Percentiles rank a stretch among this genome's conserved stretches.
Evolutionary conservation across 2,329 filamentous ascomycete species (phyloP).

Genomic region (Chaetomium sp.): DNA sequence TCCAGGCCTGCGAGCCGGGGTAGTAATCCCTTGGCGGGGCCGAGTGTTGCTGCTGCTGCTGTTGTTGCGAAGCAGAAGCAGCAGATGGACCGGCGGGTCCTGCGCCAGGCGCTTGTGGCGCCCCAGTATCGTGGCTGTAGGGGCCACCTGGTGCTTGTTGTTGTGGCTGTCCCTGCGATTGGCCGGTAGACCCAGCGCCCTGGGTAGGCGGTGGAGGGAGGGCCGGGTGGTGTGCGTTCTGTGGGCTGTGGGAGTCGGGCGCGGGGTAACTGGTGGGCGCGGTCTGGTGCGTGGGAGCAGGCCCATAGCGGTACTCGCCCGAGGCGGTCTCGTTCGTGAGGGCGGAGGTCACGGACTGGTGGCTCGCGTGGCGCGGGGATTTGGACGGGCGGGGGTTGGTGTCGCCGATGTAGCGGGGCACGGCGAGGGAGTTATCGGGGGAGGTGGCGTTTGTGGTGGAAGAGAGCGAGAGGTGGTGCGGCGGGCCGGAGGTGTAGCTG

Average conservation of each 20-base stretch:
- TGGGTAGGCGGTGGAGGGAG: conserved; percentile 2
- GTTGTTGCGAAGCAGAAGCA: no score
- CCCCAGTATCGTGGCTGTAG: no score
- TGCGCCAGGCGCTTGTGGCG: no score
- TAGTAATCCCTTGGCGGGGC: no score
- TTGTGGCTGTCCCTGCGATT: no score
- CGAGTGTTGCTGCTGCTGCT: no score
- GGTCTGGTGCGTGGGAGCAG: conserved; percentile 26
- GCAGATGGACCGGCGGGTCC: no score
- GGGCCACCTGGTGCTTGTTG: no score
- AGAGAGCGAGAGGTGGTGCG: conserved; percentile 43
- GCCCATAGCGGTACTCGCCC: conserved; percentile 52
- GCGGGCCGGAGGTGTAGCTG: conserved; percentile 44
- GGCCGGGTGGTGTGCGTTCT: conserved; percentile 26
- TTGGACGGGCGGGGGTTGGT: conserved; percentile 48
- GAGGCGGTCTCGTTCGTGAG: conserved; percentile 43
- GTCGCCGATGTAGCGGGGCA: conserved; percentile 50
- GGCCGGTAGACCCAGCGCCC: no score
- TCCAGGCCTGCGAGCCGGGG: background rate
- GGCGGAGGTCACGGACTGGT: conserved; percentile 46
- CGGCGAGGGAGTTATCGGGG: conserved; percentile 35
- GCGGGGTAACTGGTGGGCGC: conserved; percentile 15
- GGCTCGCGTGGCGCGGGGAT: conserved; percentile 48
- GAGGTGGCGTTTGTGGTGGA: conserved; percentile 27
- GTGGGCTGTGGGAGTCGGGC: conserved; percentile 30